These are phyloP conservation scores for Pneumocystis jirovecii DNA, from an alignment of 1,139 yeast genomes.

Conservation along the genomic window DNA sequence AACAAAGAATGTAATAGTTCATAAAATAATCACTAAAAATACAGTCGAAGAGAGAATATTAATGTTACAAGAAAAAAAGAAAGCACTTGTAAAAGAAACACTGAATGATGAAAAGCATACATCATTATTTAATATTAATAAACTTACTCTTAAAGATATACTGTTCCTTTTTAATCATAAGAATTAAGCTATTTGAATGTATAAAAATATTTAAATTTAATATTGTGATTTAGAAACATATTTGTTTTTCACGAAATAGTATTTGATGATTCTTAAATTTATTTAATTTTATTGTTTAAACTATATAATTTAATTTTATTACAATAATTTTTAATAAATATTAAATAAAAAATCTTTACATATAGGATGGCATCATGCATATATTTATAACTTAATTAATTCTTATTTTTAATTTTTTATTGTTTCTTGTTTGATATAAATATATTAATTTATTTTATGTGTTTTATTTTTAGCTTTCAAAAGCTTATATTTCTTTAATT, in stretches of 20 bases:
- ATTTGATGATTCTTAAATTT: neutral
- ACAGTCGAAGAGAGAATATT: constrained; percentile 94
- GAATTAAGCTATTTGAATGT: neutral
- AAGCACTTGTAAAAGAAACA: constrained; percentile 20
- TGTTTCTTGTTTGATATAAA: neutral
- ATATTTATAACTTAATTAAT: neutral
- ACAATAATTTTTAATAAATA: neutral
- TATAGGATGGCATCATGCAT: neutral
- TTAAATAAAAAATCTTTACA: neutral
- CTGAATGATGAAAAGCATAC: neutral
- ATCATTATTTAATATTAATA: neutral
- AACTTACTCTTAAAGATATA: neutral
- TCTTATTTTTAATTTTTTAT: neutral
- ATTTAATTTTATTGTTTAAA: neutral
- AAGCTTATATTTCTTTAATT: neutral
- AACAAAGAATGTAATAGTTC: constrained; percentile 72
- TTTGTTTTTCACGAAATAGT: neutral
- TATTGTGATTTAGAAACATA: neutral
- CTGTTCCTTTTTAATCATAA: neutral
- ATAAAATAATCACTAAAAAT: constrained; percentile 89
- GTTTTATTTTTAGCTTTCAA: neutral
- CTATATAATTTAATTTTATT: neutral
- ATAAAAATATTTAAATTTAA: neutral
- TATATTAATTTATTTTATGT: neutral
- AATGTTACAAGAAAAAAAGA: constrained; percentile 41